Evolutionary conservation across 129 eudicot genomes (phyloP).

Genomic region (Pittosporum tobira): DNA sequence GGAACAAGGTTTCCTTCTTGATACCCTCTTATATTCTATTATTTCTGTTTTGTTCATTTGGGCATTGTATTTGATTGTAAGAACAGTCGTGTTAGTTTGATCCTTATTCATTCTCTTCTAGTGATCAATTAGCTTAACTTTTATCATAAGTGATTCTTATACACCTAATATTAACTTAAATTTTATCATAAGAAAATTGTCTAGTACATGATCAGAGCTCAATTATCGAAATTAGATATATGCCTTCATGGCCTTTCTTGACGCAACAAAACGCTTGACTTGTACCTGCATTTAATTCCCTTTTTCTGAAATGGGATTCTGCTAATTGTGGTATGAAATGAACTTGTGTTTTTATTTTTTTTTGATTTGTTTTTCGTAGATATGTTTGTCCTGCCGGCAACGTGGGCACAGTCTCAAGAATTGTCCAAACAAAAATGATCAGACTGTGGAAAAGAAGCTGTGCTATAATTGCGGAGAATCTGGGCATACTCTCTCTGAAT

Average conservation of each 20-base stretch:
- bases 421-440: slow-evolving; percentile 70
- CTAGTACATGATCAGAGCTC: not conserved
- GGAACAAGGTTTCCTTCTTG: slow-evolving; percentile 56
- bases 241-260: not conserved
- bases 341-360: slow-evolving; percentile 11
- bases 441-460: slow-evolving; percentile 47
- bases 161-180: no score
- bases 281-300: not conserved
- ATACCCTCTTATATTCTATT: not conserved
- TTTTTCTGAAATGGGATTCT: slow-evolving; percentile 1
- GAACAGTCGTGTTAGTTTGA: no score
- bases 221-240: not conserved
- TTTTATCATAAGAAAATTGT: no score
- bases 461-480: slow-evolving; percentile 87
- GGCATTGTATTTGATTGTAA: no score
- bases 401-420: slow-evolving; percentile 94
- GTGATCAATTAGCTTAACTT: no score
- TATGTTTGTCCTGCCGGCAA: slow-evolving; percentile 77
- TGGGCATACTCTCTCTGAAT: slow-evolving; percentile 68
- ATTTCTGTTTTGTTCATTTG: not conserved
- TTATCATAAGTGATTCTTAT: no score
- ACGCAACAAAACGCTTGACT: not conserved
- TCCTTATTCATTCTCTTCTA: no score
- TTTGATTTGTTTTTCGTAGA: slow-evolving; percentile 41
- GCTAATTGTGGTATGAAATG: not conserved